Conservation (phyloP, 805 yeast genomes). For the Brettanomyces nanus region DNA sequence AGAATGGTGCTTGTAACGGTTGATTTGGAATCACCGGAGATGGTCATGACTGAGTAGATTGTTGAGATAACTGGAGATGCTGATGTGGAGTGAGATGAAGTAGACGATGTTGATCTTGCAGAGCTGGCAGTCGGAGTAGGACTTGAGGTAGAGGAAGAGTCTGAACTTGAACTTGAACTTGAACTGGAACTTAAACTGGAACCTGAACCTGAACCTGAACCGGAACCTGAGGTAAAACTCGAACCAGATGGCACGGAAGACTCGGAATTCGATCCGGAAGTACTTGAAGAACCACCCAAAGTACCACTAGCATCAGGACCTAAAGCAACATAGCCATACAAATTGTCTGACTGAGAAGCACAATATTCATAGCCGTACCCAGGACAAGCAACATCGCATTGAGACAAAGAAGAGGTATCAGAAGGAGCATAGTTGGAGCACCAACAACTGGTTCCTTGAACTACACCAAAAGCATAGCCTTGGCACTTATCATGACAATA, state of each 20-base stretch:
- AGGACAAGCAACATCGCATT: slow-evolving; percentile 36
- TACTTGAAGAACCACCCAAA: neutral
- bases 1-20: slow-evolving; percentile 4
- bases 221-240: neutral
- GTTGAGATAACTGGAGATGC: slow-evolving; percentile 10
- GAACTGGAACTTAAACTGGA: slow-evolving; percentile 8
- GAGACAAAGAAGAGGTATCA: slow-evolving; percentile 25
- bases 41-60: slow-evolving; percentile 4
- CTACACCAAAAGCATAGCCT: slow-evolving; percentile 35
- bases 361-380: slow-evolving; percentile 37
- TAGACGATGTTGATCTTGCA: slow-evolving; percentile 7
- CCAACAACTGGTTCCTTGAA: slow-evolving; percentile 39
- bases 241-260: slow-evolving; percentile 7
- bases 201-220: slow-evolving; percentile 7
- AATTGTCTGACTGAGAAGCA: slow-evolving; percentile 19
- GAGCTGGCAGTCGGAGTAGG: slow-evolving; percentile 1
- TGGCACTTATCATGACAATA: slow-evolving; percentile 33
- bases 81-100: slow-evolving; percentile 7
- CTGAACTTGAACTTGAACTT: slow-evolving; percentile 4
- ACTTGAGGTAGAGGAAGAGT: neutral
- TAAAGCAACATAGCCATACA: slow-evolving; percentile 18
- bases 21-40: slow-evolving; percentile 7
- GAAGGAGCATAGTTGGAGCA: slow-evolving; percentile 38
- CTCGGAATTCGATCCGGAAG: neutral
- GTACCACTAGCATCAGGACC: slow-evolving; percentile 2